Base-by-base conservation (phyloP, 371 early-diverging fungal genomes). In the Phascolomyces articulosus region DNA sequence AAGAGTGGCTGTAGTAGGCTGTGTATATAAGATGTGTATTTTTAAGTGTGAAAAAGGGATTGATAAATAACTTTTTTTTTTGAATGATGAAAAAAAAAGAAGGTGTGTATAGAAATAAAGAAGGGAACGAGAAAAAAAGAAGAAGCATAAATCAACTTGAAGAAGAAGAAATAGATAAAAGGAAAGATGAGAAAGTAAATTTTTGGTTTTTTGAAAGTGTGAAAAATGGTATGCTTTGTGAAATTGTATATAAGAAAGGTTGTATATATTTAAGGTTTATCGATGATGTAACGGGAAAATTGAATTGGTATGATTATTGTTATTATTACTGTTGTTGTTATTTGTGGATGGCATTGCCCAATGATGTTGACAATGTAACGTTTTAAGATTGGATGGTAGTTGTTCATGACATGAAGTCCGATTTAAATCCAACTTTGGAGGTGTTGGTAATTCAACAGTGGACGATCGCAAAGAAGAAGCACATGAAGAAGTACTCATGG, bases 371-470 rank as follows among this genome's bases (percentile, higher is more conserved):
- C 26, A 20, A 24, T 44, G 26, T 51, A 24, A n/a, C 23, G 4
- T 51, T 51, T 51, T 31, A 27, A 29, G 4, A 55, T 27, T 55
- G 13, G 34, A n/a, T n/a, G n/a, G n/a, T n/a, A n/a, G n/a, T n/a
- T n/a, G 34, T 23, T 55, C 38, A 31, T 55, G 56, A n/a, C n/a
- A n/a, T n/a, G 24, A 23, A n/a, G 23, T 23, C 0, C 56, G 56
- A 55, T 24, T 55, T 55, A 53, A 31, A 61, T 61, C 62, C 24
- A 55, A 23, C 20, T 55, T 55, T 7, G 27, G 40, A 28, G 60
- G 44, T 18, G 41, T 24, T 40, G 47, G 24, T 27, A 57, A 21
- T 15, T 31, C 34, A 23, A n/a, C n/a, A n/a, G 34, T 57, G 4
- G 55, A 18, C 6, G 51, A 51, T 23, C 51, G 21, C 23, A 51